These are phyloP conservation scores for Aspergillus quadricinctus DNA, from an alignment of 2,329 filamentous ascomycete genomes.

Conservation along the genomic window DNA sequence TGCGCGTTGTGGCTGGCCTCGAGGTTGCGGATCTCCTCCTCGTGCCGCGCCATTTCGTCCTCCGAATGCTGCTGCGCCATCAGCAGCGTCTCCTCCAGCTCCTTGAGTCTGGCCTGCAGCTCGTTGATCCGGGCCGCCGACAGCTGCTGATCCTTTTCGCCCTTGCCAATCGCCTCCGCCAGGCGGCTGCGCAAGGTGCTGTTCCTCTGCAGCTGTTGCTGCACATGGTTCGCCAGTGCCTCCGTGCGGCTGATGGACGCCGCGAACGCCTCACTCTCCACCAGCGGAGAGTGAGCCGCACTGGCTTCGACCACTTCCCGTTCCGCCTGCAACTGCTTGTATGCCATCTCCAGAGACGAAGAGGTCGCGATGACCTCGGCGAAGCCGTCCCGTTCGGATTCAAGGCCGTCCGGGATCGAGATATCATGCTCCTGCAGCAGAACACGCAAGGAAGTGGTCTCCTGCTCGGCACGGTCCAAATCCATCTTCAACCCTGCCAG, in stretches of 20 bases:
- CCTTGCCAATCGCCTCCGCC: constrained; percentile 71
- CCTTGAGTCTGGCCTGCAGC: constrained; percentile 74
- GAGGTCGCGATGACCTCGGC: constrained; percentile 57
- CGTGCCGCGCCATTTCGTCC: constrained; percentile 74
- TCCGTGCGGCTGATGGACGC: constrained; percentile 74
- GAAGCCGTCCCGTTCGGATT: constrained; percentile 41
- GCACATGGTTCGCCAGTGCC: constrained; percentile 72
- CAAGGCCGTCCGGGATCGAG: constrained; percentile 60
- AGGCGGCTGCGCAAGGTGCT: constrained; percentile 70
- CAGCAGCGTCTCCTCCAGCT: constrained; percentile 78
- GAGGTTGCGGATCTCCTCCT: constrained; percentile 74
- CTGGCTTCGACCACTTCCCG: constrained; percentile 63
- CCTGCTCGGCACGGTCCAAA: constrained; percentile 88
- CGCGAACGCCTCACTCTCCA: constrained; percentile 63
- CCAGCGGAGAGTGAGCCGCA: constrained; percentile 67
- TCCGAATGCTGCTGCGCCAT: constrained; percentile 81
- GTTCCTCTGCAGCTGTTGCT: constrained; percentile 75
- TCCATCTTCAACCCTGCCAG: constrained; percentile 90
- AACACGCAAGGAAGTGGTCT: constrained; percentile 75
- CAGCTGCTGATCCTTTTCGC: constrained; percentile 75
- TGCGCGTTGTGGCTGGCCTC: constrained; percentile 73
- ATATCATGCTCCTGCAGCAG: constrained; percentile 82
- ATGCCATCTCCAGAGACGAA: constrained; percentile 67
- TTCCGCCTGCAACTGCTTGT: constrained; percentile 67
- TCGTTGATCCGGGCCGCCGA: constrained; percentile 78